Evolutionary conservation across 352 stramenopile species (phyloP), one percentile per base, ranked within the genome.

Genomic region (Blastocystis sp.): DNA sequence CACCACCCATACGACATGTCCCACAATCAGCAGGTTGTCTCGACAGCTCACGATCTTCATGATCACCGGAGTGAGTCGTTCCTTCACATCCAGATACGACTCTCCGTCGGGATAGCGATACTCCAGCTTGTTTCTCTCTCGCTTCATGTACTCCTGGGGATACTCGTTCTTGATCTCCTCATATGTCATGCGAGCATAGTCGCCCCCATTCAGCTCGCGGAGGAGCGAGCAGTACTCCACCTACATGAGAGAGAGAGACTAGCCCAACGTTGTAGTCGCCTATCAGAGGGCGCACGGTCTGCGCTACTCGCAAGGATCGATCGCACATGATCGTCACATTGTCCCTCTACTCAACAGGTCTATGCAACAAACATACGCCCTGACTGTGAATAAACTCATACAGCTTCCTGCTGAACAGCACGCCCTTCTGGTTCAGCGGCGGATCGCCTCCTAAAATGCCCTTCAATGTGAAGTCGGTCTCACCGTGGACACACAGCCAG

Each of bases 61-160:
- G 61, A 97, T 96, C 39, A 98, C 91, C 64, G 94, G 95, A 2
- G 93, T 92, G 56, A 98, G 87, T n/a, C 95, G 93, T 37, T 94
- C 95, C 90, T 97, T 98, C 45, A 98, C 93, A 89, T 98, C 95
- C 77, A 96, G 92, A 90, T 98, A 98, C 84, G 94, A 96, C 90
- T 98, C 95, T 23, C 94, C 95, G 3, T 94, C 94, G 0, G 95
- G 92, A 92, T 94, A 94, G 2, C 95, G 91, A 89, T 97, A 98
- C 18, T 93, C 93, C 43, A 98, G 92, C 90, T 97, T 98, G 91
- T 98, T 94, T 59, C 95, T 91, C 87, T 95, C 84, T 6, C 94
- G 92, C 37, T 93, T 93, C 23, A 93, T 87, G 62, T 93, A 96
- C 89, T 97, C 93, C 87, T 95, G 94, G 0, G 93, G 94, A 92